Percentiles rank a stretch among this genome's conserved stretches.
phyloP scores from a whole-genome alignment of 495 filamentous ascomycete species.

The Amniculicola lignicola region DNA sequence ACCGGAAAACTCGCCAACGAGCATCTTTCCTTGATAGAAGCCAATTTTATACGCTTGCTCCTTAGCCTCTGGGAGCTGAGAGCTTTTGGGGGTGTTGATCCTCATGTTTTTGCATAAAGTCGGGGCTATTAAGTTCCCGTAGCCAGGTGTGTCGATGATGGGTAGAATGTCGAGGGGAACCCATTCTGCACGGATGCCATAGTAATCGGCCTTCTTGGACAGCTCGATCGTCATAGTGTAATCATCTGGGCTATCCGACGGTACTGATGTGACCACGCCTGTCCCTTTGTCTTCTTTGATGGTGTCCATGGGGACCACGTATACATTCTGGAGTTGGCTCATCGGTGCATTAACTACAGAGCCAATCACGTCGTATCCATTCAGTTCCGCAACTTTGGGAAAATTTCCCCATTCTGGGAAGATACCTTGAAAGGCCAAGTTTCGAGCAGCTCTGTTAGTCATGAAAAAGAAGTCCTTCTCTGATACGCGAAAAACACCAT shows the following conservation, averaged over 20 bases:
- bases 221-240: conserved; percentile 87
- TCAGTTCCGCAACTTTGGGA: conserved; percentile 67
- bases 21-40: conserved; percentile 90
- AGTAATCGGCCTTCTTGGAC: conserved; percentile 90
- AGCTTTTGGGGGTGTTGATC: conserved; percentile 91
- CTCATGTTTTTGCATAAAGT: conserved; percentile 85
- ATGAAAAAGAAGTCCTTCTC: conserved; percentile 83
- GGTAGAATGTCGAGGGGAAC: conserved; percentile 79
- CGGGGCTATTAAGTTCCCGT: conserved; percentile 76
- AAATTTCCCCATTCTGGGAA: conserved; percentile 72
- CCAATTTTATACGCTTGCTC: conserved; percentile 93
- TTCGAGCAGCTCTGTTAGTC: conserved; percentile 82
- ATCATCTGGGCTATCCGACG: conserved; percentile 92
- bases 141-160: conserved; percentile 84
- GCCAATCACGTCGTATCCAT: conserved; percentile 74
- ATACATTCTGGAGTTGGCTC: conserved; percentile 78
- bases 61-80: conserved; percentile 85
- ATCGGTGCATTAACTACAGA: conserved; percentile 82
- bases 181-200: conserved; percentile 95
- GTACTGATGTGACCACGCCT: conserved; percentile 90
- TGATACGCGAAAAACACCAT: conserved; percentile 80
- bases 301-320: conserved; percentile 89
- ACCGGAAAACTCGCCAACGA: conserved; percentile 81
- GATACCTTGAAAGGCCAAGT: conserved; percentile 92
- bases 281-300: conserved; percentile 89